A percentile compares a stretch with the other conserved stretches of the same genome.
These are phyloP conservation scores for Tulasnella calospora DNA, from an alignment of 768 basidiomycete species.

Conservation along the genomic window DNA sequence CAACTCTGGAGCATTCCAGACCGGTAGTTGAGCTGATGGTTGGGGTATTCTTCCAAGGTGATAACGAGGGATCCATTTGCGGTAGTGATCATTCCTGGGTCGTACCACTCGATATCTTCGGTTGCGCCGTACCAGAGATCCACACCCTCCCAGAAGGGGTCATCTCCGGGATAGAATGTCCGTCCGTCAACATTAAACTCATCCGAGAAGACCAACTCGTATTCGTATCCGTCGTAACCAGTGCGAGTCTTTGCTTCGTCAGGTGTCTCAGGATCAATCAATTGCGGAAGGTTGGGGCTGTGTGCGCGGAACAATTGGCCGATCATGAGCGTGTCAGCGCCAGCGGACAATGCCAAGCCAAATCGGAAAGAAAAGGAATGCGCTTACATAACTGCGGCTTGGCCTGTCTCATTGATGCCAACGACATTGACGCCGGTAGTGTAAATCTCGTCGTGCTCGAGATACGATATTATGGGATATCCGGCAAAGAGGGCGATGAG, in stretches of 20 bases:
- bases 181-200: conserved; percentile 75
- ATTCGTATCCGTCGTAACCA: conserved; percentile 67
- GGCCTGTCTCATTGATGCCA: conserved; percentile 65
- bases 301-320: conserved; percentile 21
- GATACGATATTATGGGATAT: conserved; percentile 67
- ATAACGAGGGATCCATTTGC: conserved; percentile 61
- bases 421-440: conserved; percentile 45
- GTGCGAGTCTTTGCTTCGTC: conserved; percentile 50
- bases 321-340: neutral
- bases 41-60: conserved; percentile 52
- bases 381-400: conserved; percentile 52
- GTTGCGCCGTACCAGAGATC: conserved; percentile 65
- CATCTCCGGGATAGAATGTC: conserved; percentile 57
- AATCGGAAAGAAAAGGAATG: conserved; percentile 16
- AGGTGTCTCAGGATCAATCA: conserved; percentile 73
- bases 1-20: conserved; percentile 78
- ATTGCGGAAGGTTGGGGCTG: conserved; percentile 46
- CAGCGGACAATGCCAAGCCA: neutral
- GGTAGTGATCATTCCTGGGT: conserved; percentile 62
- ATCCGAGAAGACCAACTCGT: conserved; percentile 72
- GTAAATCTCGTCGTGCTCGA: conserved; percentile 37
- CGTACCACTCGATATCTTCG: conserved; percentile 70
- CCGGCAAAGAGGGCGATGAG: conserved; percentile 73
- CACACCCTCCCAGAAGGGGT: conserved; percentile 42
- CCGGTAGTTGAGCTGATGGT: conserved; percentile 62